A percentile compares a stretch with the other conserved stretches of the same genome.
These are phyloP conservation scores for Mucor irregularis DNA, from an alignment of 371 early-diverging fungal species.

Conservation along the genomic window DNA sequence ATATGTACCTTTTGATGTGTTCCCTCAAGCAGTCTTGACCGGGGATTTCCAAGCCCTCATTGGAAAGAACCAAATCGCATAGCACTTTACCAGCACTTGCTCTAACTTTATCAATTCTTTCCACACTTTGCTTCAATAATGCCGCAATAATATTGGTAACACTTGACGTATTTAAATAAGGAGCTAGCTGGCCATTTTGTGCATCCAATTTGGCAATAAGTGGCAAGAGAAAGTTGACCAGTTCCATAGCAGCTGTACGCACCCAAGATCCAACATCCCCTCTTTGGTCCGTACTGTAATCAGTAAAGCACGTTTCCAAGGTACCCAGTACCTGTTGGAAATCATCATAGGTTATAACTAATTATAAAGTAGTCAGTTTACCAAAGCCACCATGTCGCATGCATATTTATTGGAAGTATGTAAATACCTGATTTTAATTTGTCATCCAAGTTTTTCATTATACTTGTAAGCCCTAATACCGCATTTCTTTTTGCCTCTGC, in stretches of 20 bases:
- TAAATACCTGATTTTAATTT: constrained; percentile 52
- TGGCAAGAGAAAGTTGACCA: constrained; percentile 51
- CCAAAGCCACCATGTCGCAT: not conserved
- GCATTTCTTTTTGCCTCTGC: constrained; percentile 75
- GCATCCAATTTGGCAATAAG: constrained; percentile 43
- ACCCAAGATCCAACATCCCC: constrained; percentile 97
- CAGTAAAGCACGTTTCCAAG: constrained; percentile 65
- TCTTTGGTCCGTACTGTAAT: constrained; percentile 86
- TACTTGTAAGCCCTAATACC: constrained; percentile 52
- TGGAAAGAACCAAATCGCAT: constrained; percentile 34
- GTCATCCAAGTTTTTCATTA: constrained; percentile 35
- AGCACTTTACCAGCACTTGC: constrained; percentile 65
- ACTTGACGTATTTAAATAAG: constrained; percentile 27
- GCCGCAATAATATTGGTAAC: constrained; percentile 40
- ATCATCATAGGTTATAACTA: constrained; percentile 41
- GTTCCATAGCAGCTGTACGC: constrained; percentile 73
- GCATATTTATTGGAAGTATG: not conserved
- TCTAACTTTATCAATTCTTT: constrained; percentile 81
- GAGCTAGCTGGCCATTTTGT: constrained; percentile 1
- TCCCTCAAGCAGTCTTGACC: constrained; percentile 24
- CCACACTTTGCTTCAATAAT: constrained; percentile 73
- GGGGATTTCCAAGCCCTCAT: constrained; percentile 18
- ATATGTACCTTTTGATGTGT: constrained; percentile 31
- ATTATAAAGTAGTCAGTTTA: not conserved
- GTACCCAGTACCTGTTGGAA: constrained; percentile 46